Base-by-base conservation (phyloP, 805 yeast genomes). In the Ogataea allantospora region DNA sequence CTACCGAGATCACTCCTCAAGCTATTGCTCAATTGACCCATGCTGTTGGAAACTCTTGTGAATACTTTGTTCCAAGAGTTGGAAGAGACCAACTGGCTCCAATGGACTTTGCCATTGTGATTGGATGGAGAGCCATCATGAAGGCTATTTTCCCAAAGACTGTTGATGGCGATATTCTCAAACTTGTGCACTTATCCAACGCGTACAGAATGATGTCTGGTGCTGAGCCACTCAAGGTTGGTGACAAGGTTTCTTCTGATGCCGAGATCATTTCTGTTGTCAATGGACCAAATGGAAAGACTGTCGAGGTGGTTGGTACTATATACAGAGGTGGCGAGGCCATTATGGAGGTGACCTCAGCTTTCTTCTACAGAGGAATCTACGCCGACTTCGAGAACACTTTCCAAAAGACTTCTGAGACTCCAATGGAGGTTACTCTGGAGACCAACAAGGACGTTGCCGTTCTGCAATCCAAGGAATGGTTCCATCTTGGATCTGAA, bases 101-200 rank as follows among this genome's bases (percentile, higher is more conserved):
- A 57, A 91, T 93, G 98, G 99, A 93, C 71, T 93, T 89, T 60
- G 98, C 99, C 33, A 93, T 93, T 63, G 97, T 93, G 42, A 78
- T 89, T 54, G 98, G 99, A 30, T 93, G 99, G 99, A 84, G 83
- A 70, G 95, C 97, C 34, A 91, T 93, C 61, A 91, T 93, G 71
- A 88, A 85, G 71, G 89, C 97, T n/a, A 86, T 93, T 54, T 93
- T 93, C 93, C 99, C 99, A 38, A 78, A 78, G 61, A 79, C 82
- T 47, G 95, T 93, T 55, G 98, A 95, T 63, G 99, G 99, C 67
- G 99, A 93, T 63, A 74, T 93, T 59, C 74, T 93, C 68, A 84
- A 83, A 63, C 76, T 93, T 58, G 99, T 93, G 40, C 99, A 93
- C 65, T 72, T 93, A 66, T 86, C 96, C 35, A 93, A 93, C 65